Evolutionary conservation across 257 asterid genomes (phyloP).

Genomic region (Nicotiana obtusifolia): DNA sequence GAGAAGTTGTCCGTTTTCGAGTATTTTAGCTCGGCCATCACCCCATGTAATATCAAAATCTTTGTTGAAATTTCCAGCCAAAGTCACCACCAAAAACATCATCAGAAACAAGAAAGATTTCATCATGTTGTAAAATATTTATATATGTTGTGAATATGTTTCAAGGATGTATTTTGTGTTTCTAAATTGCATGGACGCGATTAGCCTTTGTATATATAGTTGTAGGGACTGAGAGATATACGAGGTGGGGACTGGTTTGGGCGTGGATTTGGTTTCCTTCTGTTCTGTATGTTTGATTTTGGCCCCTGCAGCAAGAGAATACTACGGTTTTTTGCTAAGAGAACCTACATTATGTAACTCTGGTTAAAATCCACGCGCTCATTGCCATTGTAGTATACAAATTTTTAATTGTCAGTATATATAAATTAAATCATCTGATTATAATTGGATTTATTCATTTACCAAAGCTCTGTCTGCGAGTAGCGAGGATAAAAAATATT

Average conservation of each 20-base stretch:
- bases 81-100: neutral
- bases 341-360: neutral
- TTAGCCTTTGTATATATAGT: neutral
- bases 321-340: neutral
- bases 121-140: too few relatives aligned
- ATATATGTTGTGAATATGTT: neutral
- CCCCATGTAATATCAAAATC: slow-evolving; percentile 10
- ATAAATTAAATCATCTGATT: neutral
- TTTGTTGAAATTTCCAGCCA: neutral
- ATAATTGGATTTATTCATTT: neutral
- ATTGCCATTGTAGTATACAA: too few relatives aligned
- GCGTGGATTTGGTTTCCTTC: neutral
- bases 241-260: neutral
- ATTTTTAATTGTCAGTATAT: neutral
- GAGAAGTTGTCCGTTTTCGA: neutral
- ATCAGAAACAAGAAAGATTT: neutral
- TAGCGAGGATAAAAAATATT: neutral
- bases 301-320: neutral
- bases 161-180: neutral
- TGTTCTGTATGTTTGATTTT: neutral
- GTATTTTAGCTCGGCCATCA: neutral
- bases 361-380: too few relatives aligned
- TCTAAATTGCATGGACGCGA: neutral
- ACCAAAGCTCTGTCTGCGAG: neutral
- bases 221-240: neutral